Evolutionary conservation across 768 basidiomycete species (phyloP).

Genomic region (Leucocoprinus leucothites): DNA sequence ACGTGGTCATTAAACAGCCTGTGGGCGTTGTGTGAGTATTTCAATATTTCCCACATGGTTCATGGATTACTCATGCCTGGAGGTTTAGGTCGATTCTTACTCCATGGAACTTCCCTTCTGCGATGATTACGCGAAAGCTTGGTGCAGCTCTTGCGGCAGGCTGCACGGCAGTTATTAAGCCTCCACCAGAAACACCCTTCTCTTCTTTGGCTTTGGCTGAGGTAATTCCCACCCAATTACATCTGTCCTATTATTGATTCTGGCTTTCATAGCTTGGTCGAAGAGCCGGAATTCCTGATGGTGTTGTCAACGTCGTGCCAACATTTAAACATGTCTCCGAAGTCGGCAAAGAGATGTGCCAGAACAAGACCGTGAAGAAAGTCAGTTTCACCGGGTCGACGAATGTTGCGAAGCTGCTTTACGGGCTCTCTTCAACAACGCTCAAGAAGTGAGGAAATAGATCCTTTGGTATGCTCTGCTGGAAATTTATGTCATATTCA

Average conservation of each 20-base stretch:
- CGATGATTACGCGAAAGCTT: conserved; percentile 91
- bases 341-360: conserved; percentile 94
- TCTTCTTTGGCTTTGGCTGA: conserved; percentile 90
- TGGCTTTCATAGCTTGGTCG: conserved; percentile 57
- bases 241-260: not conserved
- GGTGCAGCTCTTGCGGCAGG: conserved; percentile 91
- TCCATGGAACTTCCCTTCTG: conserved; percentile 94
- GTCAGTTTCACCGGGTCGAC: conserved; percentile 92
- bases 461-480: not conserved
- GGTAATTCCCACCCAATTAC: conserved; percentile 35
- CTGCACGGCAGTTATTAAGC: conserved; percentile 95
- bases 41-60: not conserved
- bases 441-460: conserved; percentile 66
- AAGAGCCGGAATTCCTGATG: conserved; percentile 91
- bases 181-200: conserved; percentile 93
- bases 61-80: not conserved
- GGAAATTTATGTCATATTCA: conserved; percentile 16
- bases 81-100: conserved; percentile 66
- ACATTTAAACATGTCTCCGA: conserved; percentile 80
- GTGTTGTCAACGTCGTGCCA: conserved; percentile 93
- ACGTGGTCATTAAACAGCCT: conserved; percentile 92
- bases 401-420: conserved; percentile 72
- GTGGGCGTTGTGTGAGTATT: conserved; percentile 53
- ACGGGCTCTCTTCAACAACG: conserved; percentile 69
- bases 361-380: conserved; percentile 83